These are phyloP conservation scores for Alternaria sp. DNA, from an alignment of 2,329 filamentous ascomycete species.

Conservation along the genomic window DNA sequence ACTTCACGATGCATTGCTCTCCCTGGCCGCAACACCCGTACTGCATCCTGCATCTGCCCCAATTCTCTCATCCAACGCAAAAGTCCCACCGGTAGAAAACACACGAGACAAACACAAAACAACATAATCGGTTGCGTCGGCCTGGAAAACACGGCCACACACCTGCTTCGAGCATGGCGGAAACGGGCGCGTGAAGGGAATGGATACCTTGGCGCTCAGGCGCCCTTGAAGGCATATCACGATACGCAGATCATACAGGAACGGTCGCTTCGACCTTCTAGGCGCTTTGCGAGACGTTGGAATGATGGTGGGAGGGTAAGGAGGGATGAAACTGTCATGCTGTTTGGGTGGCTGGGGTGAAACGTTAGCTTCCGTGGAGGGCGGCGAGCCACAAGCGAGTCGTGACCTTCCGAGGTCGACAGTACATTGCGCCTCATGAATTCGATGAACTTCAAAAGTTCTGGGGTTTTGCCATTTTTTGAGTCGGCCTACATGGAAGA, in stretches of 20 bases:
- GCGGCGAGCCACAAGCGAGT: not conserved
- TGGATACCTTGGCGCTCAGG: not conserved
- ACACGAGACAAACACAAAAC: slow-evolving; percentile 15
- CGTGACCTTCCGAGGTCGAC: not conserved
- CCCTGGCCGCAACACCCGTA: not conserved
- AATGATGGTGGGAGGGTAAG: not conserved
- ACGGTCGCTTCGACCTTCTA: not conserved
- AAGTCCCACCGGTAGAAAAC: slow-evolving; percentile 4
- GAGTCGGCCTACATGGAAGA: not conserved
- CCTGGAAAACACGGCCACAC: not conserved
- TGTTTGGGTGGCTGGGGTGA: slow-evolving; percentile 11
- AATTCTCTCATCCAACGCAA: not conserved
- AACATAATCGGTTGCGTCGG: not conserved
- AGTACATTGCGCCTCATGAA: not conserved
- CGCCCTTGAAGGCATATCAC: slow-evolving; percentile 3
- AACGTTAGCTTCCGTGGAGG: slow-evolving; percentile 5
- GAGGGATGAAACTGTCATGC: slow-evolving; percentile 11
- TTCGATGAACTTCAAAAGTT: not conserved
- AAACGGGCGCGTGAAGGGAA: slow-evolving; percentile 11
- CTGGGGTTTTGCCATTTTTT: not conserved
- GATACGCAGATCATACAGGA: slow-evolving; percentile 26
- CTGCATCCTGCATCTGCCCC: not conserved
- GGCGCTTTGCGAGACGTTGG: slow-evolving; percentile 1
- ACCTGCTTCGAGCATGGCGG: not conserved
- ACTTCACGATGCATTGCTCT: slow-evolving; percentile 7